Base-by-base conservation (phyloP, 257 asterid species). In the Capsicum pubescens region DNA sequence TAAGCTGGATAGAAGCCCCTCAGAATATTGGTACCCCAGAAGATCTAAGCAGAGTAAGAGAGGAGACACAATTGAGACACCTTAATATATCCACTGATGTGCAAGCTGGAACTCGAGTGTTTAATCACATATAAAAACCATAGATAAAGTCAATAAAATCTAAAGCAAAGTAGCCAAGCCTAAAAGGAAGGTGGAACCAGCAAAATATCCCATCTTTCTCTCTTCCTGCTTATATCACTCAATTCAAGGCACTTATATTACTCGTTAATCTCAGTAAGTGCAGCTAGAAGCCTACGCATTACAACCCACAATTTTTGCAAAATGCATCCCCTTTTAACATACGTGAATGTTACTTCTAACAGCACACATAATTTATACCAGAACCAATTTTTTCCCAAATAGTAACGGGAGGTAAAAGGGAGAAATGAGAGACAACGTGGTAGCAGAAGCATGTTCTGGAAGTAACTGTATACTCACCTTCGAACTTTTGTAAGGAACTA, bases 401-500 rank as follows among this genome's bases (percentile, higher is more conserved):
- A 54, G 48, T 54, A 52, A 26, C 48, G 4, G 26, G 81, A 54
- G 64, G 15, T 52, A 54, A 77, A 50, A 77, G 48, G 46, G 64
- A 52, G 21, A 32, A 54, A 15, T 26, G 32, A 26, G 81, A 77
- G 81, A 77, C 46, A 17, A 26, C 7, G 48, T 52, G 63, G 48
- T 76, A 54, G 48, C 46, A 26, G 21, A 76, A 52, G 48, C 81
- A 76, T 54, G 81, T 7, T 76, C 81, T 8, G 64, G 64, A 50
- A 67, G 79, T 84, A 86, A 84, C 84, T 86, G 39, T 55, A 81
- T 79, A 61, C 86, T 85, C 91, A 90, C 90, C 91, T 93, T 93
- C 96, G 88, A 97, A 87, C 86, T 92, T 95, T 79, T 89, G 94
- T 86, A 95, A 86, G 67, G 97, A 71, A 85, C 66, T 88, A 83